phyloP scores from a whole-genome alignment of 345 rosid genomes.

The Microthlaspi erraticum region DNA sequence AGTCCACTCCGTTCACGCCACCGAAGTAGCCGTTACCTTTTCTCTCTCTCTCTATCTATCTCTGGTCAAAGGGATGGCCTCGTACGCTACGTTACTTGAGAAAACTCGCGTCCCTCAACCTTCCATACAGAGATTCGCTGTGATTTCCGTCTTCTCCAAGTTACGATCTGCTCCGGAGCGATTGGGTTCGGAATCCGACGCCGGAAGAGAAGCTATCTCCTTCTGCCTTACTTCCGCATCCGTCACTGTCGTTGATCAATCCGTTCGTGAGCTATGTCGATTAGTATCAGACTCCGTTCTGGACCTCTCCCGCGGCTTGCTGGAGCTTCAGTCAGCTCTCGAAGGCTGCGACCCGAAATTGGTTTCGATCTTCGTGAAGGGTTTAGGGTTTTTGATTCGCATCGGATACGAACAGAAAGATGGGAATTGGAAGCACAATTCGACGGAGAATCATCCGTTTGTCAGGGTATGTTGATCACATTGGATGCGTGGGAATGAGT shows the following conservation, averaged over 20 bases:
- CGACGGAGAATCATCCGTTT: slow-evolving; percentile 77
- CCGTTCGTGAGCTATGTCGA: slow-evolving; percentile 88
- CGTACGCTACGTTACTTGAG: slow-evolving; percentile 67
- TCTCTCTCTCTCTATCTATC: slow-evolving; percentile 5
- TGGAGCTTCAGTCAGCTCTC: slow-evolving; percentile 86
- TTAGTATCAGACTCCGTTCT: slow-evolving; percentile 64
- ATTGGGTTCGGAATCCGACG: slow-evolving; percentile 60
- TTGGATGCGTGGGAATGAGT: background rate
- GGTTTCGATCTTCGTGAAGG: slow-evolving; percentile 63
- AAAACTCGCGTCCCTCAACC: slow-evolving; percentile 81
- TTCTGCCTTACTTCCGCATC: slow-evolving; percentile 69
- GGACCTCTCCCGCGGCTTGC: slow-evolving; percentile 61
- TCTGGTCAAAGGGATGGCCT: slow-evolving; percentile 53
- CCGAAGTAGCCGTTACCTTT: slow-evolving; percentile 26
- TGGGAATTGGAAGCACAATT: slow-evolving; percentile 58
- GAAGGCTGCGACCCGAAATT: slow-evolving; percentile 71
- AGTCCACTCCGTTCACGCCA: background rate
- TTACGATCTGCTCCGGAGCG: slow-evolving; percentile 63
- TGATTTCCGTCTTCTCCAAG: slow-evolving; percentile 77
- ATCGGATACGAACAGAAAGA: slow-evolving; percentile 53
- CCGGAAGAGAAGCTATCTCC: slow-evolving; percentile 69
- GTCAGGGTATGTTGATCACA: slow-evolving; percentile 56
- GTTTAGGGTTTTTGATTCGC: slow-evolving; percentile 67
- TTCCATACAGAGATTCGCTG: slow-evolving; percentile 78
- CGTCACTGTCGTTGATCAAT: slow-evolving; percentile 79